Percentiles rank a stretch among this genome's conserved stretches.
phyloP scores from a whole-genome alignment of 768 basidiomycete genomes.

The Boletus rex-veris region DNA sequence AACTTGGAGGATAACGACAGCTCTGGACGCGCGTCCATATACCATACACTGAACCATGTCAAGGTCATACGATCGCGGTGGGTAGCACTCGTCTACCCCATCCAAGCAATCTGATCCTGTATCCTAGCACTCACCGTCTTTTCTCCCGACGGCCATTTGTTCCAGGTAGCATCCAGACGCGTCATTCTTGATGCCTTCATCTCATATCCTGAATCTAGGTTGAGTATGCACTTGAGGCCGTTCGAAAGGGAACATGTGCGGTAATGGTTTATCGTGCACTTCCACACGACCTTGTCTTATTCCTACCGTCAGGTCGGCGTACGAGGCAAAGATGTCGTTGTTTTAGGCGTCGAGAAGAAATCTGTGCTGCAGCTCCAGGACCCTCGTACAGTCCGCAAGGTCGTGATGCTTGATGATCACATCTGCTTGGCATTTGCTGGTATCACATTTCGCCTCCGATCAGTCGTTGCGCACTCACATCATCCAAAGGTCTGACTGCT shows the following conservation, averaged over 20 bases:
- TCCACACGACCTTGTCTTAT: constrained; percentile 1
- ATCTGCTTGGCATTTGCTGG: constrained; percentile 97
- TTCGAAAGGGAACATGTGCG: constrained; percentile 94
- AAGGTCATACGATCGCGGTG: constrained; percentile 97
- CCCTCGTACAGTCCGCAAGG: constrained; percentile 94
- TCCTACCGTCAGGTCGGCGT: constrained; percentile 74
- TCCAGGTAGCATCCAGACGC: constrained; percentile 65
- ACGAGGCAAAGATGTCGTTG: constrained; percentile 89
- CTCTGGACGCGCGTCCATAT: constrained; percentile 49
- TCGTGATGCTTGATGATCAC: constrained; percentile 98
- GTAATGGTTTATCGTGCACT: constrained; percentile 43
- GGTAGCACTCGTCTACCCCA: constrained; percentile 4
- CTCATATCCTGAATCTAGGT: constrained; percentile 55
- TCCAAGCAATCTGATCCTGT: constrained; percentile 2
- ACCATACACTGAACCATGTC: constrained; percentile 52
- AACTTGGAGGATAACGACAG: constrained; percentile 8
- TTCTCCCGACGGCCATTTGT: constrained; percentile 97
- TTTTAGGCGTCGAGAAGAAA: constrained; percentile 99
- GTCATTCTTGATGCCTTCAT: constrained; percentile 15
- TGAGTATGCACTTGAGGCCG: constrained; percentile 98
- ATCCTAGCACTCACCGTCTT: constrained; percentile 88
- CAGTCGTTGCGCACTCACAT: constrained; percentile 8
- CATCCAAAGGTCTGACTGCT: constrained; percentile 78
- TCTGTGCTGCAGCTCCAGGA: constrained; percentile 96
- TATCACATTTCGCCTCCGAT: constrained; percentile 35